These are phyloP conservation scores for Sporothrix curviconia DNA, from an alignment of 2,329 filamentous ascomycete genomes.

Conservation along the genomic window DNA sequence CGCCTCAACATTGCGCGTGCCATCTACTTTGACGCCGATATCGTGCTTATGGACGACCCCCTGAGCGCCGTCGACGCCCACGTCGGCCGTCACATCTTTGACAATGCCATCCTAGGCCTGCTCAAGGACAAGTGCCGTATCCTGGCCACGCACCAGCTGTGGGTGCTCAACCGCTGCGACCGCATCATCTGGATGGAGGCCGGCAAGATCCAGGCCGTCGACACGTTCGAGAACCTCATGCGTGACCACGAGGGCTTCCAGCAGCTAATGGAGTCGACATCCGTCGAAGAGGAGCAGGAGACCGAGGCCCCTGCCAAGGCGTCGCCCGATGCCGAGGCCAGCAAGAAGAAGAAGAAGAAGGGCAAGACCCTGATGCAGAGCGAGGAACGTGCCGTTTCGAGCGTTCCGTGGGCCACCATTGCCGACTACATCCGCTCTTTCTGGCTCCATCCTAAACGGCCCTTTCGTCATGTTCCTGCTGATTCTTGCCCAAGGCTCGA, in stretches of 20 bases:
- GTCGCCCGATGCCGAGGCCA: conserved; percentile 32
- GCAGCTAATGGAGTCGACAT: conserved; percentile 78
- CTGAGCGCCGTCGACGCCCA: conserved; percentile 64
- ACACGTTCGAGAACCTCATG: conserved; percentile 88
- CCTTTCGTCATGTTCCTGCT: conserved; percentile 58
- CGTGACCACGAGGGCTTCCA: conserved; percentile 69
- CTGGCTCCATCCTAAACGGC: conserved; percentile 63
- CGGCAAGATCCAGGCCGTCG: conserved; percentile 75
- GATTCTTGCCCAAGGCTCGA: conserved; percentile 69
- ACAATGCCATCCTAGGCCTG: conserved; percentile 85
- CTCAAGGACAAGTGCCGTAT: conserved; percentile 85
- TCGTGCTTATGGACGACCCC: conserved; percentile 64
- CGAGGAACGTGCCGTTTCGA: conserved; percentile 63
- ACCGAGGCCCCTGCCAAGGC: conserved; percentile 29
- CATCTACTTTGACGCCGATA: conserved; percentile 63
- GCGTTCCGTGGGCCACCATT: conserved; percentile 76
- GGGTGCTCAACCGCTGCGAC: conserved; percentile 85
- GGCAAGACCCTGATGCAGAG: conserved; percentile 63
- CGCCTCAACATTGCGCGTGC: conserved; percentile 86
- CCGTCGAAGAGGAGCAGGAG: conserved; percentile 59
- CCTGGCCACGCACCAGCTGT: conserved; percentile 89
- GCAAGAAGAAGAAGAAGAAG: conserved; percentile 54
- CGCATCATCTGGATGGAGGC: conserved; percentile 90
- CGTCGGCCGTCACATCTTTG: conserved; percentile 73
- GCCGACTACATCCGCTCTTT: conserved; percentile 68